These are phyloP conservation scores for Kurtzmaniella quercitrusa DNA, from an alignment of 1,139 yeast species.

Conservation along the genomic window DNA sequence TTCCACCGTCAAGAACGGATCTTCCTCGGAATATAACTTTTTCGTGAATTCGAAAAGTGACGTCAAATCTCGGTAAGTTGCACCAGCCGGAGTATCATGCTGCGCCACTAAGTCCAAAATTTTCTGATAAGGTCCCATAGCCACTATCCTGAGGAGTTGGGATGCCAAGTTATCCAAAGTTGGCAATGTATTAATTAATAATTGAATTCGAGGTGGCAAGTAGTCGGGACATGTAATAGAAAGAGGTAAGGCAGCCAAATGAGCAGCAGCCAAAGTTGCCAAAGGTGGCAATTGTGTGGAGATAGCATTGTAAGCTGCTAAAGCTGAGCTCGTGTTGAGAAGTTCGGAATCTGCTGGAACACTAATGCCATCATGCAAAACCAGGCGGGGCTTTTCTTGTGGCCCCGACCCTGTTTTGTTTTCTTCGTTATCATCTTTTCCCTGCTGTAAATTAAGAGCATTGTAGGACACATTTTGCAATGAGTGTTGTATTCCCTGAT, in stretches of 20 bases:
- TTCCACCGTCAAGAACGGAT: conserved; percentile 62
- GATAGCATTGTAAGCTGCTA: conserved; percentile 41
- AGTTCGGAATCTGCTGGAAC: conserved; percentile 44
- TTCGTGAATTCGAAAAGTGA: conserved; percentile 74
- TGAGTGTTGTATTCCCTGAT: not conserved
- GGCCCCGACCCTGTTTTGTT: not conserved
- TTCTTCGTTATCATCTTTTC: not conserved
- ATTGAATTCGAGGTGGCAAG: conserved; percentile 57
- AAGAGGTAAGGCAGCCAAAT: conserved; percentile 55
- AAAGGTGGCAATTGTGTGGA: conserved; percentile 37
- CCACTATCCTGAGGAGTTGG: conserved; percentile 66
- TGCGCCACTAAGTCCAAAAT: conserved; percentile 69
- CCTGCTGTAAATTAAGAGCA: not conserved
- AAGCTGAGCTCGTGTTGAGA: conserved; percentile 38
- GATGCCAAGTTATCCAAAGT: conserved; percentile 71
- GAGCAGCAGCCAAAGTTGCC: conserved; percentile 45
- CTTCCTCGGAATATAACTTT: conserved; percentile 58
- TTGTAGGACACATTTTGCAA: not conserved
- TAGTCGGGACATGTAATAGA: conserved; percentile 53
- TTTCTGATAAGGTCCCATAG: conserved; percentile 69
- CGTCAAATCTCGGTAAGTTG: conserved; percentile 67
- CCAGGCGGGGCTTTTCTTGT: conserved; percentile 8
- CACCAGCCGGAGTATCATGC: conserved; percentile 69
- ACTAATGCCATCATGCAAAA: conserved; percentile 21
- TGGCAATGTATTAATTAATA: conserved; percentile 63